phyloP scores from a whole-genome alignment of 163 green algal genomes.

The Scenedesmus sp. region DNA sequence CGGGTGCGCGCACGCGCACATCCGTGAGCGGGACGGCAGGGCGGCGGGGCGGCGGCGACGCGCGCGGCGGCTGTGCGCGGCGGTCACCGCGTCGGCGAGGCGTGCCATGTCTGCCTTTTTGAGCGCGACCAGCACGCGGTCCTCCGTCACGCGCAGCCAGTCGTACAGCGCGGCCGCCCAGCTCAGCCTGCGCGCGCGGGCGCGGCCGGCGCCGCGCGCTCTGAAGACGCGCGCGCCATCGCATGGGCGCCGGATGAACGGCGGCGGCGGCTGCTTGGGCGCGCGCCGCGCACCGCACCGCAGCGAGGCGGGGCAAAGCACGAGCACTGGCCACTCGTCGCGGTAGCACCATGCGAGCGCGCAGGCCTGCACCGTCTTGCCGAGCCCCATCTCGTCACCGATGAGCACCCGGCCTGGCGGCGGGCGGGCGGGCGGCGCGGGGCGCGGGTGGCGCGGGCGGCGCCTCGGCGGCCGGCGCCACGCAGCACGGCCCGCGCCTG shows the following conservation, averaged over 20 bases:
- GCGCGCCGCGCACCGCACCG: slow-evolving; percentile 42
- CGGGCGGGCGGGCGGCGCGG: too few species aligned
- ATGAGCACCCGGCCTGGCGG: slow-evolving; percentile 89
- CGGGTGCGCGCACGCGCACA: too few species aligned
- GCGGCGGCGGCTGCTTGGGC: too few species aligned
- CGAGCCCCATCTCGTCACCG: slow-evolving; percentile 88
- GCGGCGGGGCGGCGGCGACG: too few species aligned
- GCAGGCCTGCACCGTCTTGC: slow-evolving; percentile 94
- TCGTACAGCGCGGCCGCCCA: slow-evolving; percentile 62
- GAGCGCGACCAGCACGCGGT: slow-evolving; percentile 49
- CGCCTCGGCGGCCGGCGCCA: too few species aligned
- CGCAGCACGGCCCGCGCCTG: too few species aligned
- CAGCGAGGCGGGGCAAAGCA: slow-evolving; percentile 77
- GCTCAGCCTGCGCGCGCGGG: slow-evolving; percentile 11
- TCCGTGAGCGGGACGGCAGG: too few species aligned
- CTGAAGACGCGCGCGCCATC: too few species aligned
- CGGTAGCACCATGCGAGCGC: slow-evolving; percentile 80
- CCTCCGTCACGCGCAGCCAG: slow-evolving; percentile 64
- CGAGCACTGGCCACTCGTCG: slow-evolving; percentile 89
- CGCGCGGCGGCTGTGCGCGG: too few species aligned
- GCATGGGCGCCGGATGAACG: too few species aligned
- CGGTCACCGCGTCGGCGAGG: neutral
- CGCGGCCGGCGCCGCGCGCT: too few species aligned
- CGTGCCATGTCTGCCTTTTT: slow-evolving; percentile 39
- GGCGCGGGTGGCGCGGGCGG: too few species aligned